Base-by-base conservation (phyloP, 192 early-diverging fungal genomes). In the Jimgerdemannia flammicorona region DNA sequence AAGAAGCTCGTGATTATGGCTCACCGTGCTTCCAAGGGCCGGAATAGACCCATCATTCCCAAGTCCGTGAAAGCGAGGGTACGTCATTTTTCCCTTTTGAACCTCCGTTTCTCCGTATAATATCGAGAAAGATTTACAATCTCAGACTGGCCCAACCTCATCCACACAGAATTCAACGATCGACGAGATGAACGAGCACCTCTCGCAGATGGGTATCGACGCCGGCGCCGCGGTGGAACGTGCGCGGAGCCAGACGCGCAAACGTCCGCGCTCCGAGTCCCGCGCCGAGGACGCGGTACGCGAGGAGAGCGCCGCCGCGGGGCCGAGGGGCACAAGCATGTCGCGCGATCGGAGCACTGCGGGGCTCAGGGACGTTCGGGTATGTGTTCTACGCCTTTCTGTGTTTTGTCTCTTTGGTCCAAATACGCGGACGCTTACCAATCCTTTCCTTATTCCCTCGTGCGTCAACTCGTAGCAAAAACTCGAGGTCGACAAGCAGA, bases 1-100 rank as follows among this genome's bases (percentile, higher is more conserved):
- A 98, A 94, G 88, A 87, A 92, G 64, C 72, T 96, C 54, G 93
- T 97, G 59, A 84, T 91, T 19, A 85, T 91, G 72, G 90, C 89
- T n/a, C 86, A 91, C 70, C 89, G 93, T 74, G 80, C 93, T 70
- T 83, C 80, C 63, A 94, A 94, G 83, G 91, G 91, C 74, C 93
- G 91, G 80, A 96, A 95, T 85, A 88, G 94, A 19, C 86, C 95
- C 10, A 77, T 77, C 43, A 77, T 97, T 49, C 92, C 93, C 43
- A 87, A 86, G 78, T 92, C 88, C 65, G 89, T 89, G 67, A 75
- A 80, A 3, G 81, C 65, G 64, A 78, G 79, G 75, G 72, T 83
- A 44, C 80, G 79, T 78, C 29, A 29, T 29, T 29, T 29, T 29
- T 29, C 29, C 29, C 29, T 29, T 29, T 29, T 29, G 29, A 29